Conservation (phyloP, 805 yeast genomes). For the Lachancea fermentati region DNA sequence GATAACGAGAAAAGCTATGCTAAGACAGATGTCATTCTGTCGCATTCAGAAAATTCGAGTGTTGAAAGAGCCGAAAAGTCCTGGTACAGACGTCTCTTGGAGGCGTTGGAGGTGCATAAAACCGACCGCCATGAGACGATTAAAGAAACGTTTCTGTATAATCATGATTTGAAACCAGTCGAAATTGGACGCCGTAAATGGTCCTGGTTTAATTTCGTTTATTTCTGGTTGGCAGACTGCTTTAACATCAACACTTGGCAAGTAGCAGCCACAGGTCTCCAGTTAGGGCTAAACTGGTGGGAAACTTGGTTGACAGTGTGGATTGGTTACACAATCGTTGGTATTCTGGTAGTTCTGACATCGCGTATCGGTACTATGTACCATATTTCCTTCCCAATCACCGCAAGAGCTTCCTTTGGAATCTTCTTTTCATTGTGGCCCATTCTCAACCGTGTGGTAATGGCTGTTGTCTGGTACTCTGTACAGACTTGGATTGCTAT, state of each 20-base stretch:
- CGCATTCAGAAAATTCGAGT: neutral
- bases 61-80: neutral
- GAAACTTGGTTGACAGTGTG: conserved; percentile 85
- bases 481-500: conserved; percentile 86
- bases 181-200: conserved; percentile 71
- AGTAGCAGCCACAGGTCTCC: conserved; percentile 81
- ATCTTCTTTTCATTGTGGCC: conserved; percentile 87
- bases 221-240: conserved; percentile 85
- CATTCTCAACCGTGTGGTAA: conserved; percentile 76
- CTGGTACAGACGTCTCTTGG: conserved; percentile 3
- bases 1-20: neutral
- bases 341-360: conserved; percentile 59
- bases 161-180: conserved; percentile 75
- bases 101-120: conserved; percentile 6
- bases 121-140: conserved; percentile 17
- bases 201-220: conserved; percentile 77
- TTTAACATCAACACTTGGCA: conserved; percentile 89
- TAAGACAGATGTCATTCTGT: neutral
- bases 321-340: conserved; percentile 73
- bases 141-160: conserved; percentile 61
- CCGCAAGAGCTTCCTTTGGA: conserved; percentile 79
- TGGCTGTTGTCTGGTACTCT: conserved; percentile 85
- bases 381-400: conserved; percentile 81
- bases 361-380: conserved; percentile 77
- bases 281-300: conserved; percentile 83